phyloP scores from a whole-genome alignment of 2,329 filamentous ascomycete species.

The Epichloe elymi region DNA sequence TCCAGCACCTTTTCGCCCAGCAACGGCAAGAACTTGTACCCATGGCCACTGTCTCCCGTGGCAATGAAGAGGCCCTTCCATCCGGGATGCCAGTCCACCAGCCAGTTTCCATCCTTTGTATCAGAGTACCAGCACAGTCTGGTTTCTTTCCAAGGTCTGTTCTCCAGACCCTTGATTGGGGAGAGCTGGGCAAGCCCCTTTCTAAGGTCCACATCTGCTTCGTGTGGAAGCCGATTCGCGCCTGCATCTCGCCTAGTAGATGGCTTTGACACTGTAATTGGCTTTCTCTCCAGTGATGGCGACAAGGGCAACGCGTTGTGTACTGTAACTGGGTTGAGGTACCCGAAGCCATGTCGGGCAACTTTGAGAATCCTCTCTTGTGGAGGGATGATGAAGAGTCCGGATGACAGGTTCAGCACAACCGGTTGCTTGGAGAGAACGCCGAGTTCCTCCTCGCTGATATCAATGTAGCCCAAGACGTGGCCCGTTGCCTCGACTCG shows the following conservation, averaged over 20 bases:
- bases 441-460: slow-evolving; percentile 59
- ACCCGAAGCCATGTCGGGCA: slow-evolving; percentile 57
- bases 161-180: slow-evolving; percentile 39
- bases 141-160: slow-evolving; percentile 47
- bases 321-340: slow-evolving; percentile 37
- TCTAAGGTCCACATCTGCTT: slow-evolving; percentile 50
- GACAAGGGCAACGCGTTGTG: slow-evolving; percentile 20
- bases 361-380: slow-evolving; percentile 49
- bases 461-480: slow-evolving; percentile 60
- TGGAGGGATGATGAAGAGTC: slow-evolving; percentile 65
- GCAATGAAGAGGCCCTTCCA: slow-evolving; percentile 46
- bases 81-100: slow-evolving; percentile 55
- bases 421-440: slow-evolving; percentile 55
- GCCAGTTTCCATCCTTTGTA: slow-evolving; percentile 57
- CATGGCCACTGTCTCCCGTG: slow-evolving; percentile 52
- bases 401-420: slow-evolving; percentile 55
- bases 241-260: slow-evolving; percentile 25
- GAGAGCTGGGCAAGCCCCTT: slow-evolving; percentile 47
- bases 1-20: slow-evolving; percentile 49
- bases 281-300: slow-evolving; percentile 12
- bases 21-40: slow-evolving; percentile 56
- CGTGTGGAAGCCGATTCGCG: slow-evolving; percentile 37
- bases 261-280: slow-evolving; percentile 24
- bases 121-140: slow-evolving; percentile 67
- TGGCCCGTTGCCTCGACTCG: slow-evolving; percentile 73